phyloP scores from a whole-genome alignment of 768 basidiomycete genomes.

The Thelephora aurantiotincta region DNA sequence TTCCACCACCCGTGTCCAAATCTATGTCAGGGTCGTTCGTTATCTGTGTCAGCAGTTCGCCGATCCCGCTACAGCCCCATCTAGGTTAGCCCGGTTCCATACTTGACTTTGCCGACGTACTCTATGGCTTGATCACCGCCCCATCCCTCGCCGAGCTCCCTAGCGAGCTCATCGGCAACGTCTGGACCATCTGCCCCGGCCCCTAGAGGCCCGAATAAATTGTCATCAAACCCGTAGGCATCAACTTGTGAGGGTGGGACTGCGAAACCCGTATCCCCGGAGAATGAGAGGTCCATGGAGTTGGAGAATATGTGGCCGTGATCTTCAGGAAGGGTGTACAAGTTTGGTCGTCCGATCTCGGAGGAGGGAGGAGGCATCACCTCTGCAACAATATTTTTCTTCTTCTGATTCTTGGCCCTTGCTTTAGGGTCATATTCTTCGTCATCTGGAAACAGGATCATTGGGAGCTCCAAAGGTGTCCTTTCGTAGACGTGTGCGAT shows the following conservation, averaged over 20 bases:
- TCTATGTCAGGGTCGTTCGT: constrained; percentile 15
- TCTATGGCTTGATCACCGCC: constrained; percentile 18
- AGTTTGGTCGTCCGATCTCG: constrained; percentile 35
- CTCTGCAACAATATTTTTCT: constrained; percentile 16
- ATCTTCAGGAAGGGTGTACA: constrained; percentile 58
- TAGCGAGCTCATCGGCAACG: constrained; percentile 61
- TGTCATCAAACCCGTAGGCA: constrained; percentile 31
- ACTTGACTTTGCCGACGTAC: constrained; percentile 5
- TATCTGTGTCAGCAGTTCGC: background rate
- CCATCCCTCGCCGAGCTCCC: constrained; percentile 66
- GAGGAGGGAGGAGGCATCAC: constrained; percentile 16
- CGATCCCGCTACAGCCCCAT: background rate
- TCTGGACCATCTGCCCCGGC: constrained; percentile 38
- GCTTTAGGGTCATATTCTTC: constrained; percentile 34
- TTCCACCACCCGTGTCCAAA: constrained; percentile 8
- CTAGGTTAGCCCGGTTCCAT: background rate
- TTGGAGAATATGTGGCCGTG: constrained; percentile 51
- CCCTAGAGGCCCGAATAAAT: constrained; percentile 39
- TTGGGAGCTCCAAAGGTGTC: background rate
- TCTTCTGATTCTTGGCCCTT: constrained; percentile 8
- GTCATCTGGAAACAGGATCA: constrained; percentile 19
- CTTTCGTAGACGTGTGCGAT: background rate
- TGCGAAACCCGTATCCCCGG: constrained; percentile 18
- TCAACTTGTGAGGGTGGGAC: constrained; percentile 39
- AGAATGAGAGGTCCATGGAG: constrained; percentile 51